Conservation (phyloP, 805 yeast genomes). For the Wickerhamiella lipophila region DNA sequence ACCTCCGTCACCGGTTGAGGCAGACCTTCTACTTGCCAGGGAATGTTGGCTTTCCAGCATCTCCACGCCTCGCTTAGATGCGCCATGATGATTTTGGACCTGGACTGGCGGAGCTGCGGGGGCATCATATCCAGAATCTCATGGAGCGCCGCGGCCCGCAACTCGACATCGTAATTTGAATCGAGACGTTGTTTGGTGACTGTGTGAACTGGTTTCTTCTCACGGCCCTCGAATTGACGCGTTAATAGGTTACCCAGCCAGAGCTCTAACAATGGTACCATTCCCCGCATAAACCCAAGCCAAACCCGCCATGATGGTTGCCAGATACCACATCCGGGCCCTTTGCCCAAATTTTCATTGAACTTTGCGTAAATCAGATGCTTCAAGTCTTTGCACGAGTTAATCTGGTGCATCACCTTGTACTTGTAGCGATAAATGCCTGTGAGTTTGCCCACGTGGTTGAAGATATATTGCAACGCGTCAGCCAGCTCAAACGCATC, state of each 20-base stretch:
- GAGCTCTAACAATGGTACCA: conserved; percentile 78
- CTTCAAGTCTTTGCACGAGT: conserved; percentile 89
- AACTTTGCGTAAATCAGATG: conserved; percentile 81
- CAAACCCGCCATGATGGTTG: conserved; percentile 98
- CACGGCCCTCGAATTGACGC: conserved; percentile 92
- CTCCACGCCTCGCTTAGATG: conserved; percentile 98
- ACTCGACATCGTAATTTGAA: conserved; percentile 84
- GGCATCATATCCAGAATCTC: conserved; percentile 97
- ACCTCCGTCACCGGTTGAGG: conserved; percentile 83
- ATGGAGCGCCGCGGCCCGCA: conserved; percentile 87
- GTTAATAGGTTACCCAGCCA: conserved; percentile 89
- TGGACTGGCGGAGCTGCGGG: conserved; percentile 77
- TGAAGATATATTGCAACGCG: conserved; percentile 78
- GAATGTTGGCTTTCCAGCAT: conserved; percentile 98
- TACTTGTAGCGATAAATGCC: conserved; percentile 96
- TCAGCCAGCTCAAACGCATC: conserved; percentile 94
- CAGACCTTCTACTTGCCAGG: conserved; percentile 95
- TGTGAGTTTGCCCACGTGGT: conserved; percentile 89
- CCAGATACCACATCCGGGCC: conserved; percentile 99
- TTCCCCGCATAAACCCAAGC: conserved; percentile 84
- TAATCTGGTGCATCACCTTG: conserved; percentile 94
- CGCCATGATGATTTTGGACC: conserved; percentile 76
- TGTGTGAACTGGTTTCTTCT: conserved; percentile 80
- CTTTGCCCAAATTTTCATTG: conserved; percentile 76
- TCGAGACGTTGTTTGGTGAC: conserved; percentile 93